Conservation (phyloP, 805 yeast species). For the Barnettozyma pratensis region DNA sequence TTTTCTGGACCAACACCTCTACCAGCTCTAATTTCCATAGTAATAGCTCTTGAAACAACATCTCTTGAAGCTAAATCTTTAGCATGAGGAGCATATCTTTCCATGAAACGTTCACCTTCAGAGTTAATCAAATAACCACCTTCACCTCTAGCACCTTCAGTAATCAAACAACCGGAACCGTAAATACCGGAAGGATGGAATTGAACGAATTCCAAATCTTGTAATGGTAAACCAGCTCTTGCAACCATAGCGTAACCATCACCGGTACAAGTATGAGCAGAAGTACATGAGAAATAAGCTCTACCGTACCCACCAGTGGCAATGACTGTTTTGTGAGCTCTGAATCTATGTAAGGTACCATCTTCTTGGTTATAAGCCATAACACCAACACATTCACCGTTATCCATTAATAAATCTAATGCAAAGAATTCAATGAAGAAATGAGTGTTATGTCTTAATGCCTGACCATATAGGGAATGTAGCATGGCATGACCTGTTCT, state of each 20-base stretch:
- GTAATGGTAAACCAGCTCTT: constrained; percentile 96
- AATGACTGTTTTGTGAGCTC: constrained; percentile 91
- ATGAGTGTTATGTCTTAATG: constrained; percentile 93
- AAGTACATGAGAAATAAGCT: constrained; percentile 97
- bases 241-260: constrained; percentile 98
- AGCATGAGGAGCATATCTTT: constrained; percentile 97
- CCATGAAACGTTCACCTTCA: constrained; percentile 99
- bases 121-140: constrained; percentile 96
- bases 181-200: constrained; percentile 99
- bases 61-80: constrained; percentile 98
- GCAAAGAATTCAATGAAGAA: constrained; percentile 98
- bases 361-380: constrained; percentile 98
- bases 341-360: constrained; percentile 96
- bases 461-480: constrained; percentile 95
- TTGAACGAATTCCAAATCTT: constrained; percentile 96
- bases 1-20: constrained; percentile 97
- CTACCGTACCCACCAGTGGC: constrained; percentile 99
- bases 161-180: constrained; percentile 97
- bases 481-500: constrained; percentile 97
- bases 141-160: constrained; percentile 99
- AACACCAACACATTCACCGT: constrained; percentile 95
- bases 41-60: constrained; percentile 96
- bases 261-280: constrained; percentile 99
- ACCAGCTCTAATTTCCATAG: constrained; percentile 97
- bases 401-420: constrained; percentile 86